Evolutionary conservation across 495 filamentous ascomycete species (phyloP), one percentile per base, ranked within the genome.

Genomic region (Hypoxylon crocopeplum): DNA sequence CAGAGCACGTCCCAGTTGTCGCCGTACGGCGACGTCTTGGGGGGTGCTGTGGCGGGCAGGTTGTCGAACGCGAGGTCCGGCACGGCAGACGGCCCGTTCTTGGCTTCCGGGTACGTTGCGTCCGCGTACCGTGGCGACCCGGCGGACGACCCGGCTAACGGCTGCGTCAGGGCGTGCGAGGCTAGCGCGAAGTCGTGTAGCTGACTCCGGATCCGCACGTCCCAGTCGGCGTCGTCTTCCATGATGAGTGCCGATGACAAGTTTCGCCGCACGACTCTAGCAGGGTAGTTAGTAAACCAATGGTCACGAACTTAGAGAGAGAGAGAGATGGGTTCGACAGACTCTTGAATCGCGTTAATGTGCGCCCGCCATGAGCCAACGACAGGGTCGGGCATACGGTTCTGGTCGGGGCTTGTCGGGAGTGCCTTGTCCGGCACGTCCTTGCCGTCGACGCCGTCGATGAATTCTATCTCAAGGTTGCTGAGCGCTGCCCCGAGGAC

Each of bases 141-240:
- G n/a, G 8, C n/a, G 3, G 54, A 27, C 7, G 54, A 54, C 10
- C 48, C 29, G 8, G 34, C 39, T 3, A 71, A 33, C 6, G 68
- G 68, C 17, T 71, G 68, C 8, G 62, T 71, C 16, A 71, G 51
- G 8, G 69, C 67, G 21, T 74, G 75, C 20, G 73, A 37, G 10
- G 73, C 68, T 10, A 75, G 55, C 0, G 81, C 80, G 32, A 82
- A 82, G 48, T 73, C 67, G 48, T 62, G 58, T 11, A 86, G 70
- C 53, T 85, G 83, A 7, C 69, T 61, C 22, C 77, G 75, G 41
- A 86, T 68, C 20, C 70, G 62, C 10, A 84, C 65, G 44, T 84
- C 81, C 82, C 83, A 86, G 61, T 84, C 83, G 5, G 75, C 75
- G 46, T 85, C 83, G 42, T 86, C 83, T 69, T 86, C 83, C 25